Conservation (phyloP, 805 yeast species). For the Cyberlindnera saturnus region DNA sequence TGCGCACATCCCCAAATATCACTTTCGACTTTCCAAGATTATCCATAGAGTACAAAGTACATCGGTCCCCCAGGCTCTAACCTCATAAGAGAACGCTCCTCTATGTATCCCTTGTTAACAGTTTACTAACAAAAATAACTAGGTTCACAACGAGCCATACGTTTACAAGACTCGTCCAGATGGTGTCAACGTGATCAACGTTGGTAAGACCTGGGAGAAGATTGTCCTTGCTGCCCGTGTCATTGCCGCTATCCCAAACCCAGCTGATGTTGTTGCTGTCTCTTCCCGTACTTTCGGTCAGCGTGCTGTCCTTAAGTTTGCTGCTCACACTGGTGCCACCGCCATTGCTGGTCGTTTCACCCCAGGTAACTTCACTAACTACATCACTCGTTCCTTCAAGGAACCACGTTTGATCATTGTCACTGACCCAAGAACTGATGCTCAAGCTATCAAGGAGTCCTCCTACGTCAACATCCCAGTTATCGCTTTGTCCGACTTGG, state of each 20-base stretch:
- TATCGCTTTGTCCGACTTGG: slow-evolving; percentile 97
- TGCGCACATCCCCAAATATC: too few species aligned
- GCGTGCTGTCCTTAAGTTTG: slow-evolving; percentile 99
- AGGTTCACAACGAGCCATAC: slow-evolving; percentile 96
- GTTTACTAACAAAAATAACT: slow-evolving; percentile 10
- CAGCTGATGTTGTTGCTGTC: slow-evolving; percentile 97
- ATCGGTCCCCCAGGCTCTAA: neutral
- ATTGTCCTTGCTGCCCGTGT: slow-evolving; percentile 99
- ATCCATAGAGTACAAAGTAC: neutral
- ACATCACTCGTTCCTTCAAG: slow-evolving; percentile 99
- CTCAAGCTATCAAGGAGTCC: slow-evolving; percentile 99
- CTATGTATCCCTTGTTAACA: neutral
- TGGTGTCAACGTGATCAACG: slow-evolving; percentile 97
- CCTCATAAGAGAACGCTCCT: too few species aligned
- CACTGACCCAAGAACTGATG: slow-evolving; percentile 99
- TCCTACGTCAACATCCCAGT: slow-evolving; percentile 99
- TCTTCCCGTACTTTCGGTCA: slow-evolving; percentile 99
- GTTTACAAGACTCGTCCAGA: slow-evolving; percentile 98
- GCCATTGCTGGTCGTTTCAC: slow-evolving; percentile 99
- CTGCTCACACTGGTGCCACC: slow-evolving; percentile 99
- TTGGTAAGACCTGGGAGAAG: slow-evolving; percentile 99
- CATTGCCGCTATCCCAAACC: slow-evolving; percentile 98
- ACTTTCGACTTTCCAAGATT: too few species aligned
- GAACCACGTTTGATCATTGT: slow-evolving; percentile 99
- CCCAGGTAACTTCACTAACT: slow-evolving; percentile 99